Conservation (phyloP, 179 eudicot species). For the Beta macrorhiza region DNA sequence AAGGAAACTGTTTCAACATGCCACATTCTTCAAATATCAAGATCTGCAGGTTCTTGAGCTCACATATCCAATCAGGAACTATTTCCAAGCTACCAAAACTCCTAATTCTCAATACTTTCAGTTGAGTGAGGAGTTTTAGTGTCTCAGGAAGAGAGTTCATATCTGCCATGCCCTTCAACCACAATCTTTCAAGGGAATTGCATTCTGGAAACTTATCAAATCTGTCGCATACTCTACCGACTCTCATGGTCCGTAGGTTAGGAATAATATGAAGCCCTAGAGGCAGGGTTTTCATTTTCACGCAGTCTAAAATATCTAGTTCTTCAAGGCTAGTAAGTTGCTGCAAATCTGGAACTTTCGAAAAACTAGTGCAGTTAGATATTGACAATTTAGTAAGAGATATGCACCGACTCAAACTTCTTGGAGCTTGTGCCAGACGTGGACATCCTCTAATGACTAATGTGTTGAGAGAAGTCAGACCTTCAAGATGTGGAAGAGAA, state of each 20-base stretch:
- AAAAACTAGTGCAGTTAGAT: neutral
- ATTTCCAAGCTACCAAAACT: neutral
- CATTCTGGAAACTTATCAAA: neutral
- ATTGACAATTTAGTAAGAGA: constrained; percentile 3
- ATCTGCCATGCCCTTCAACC: neutral
- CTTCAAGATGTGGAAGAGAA: neutral
- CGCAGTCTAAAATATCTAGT: constrained; percentile 11
- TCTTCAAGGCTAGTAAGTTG: neutral
- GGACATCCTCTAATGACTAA: neutral
- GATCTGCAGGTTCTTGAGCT: neutral
- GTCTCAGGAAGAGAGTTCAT: neutral
- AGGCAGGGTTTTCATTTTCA: neutral
- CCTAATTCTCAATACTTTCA: neutral
- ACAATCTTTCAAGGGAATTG: neutral
- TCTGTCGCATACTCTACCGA: neutral
- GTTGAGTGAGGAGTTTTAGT: neutral
- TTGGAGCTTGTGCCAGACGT: neutral
- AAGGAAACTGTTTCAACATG: neutral
- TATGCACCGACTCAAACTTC: neutral
- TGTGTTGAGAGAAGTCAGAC: neutral
- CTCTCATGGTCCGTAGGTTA: neutral
- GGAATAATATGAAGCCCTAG: neutral
- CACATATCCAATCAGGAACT: neutral
- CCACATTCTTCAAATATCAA: constrained; percentile 6
- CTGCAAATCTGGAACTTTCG: neutral